Base-by-base conservation (phyloP, 2,329 filamentous ascomycete species). In the Albifimbria verrucaria region DNA sequence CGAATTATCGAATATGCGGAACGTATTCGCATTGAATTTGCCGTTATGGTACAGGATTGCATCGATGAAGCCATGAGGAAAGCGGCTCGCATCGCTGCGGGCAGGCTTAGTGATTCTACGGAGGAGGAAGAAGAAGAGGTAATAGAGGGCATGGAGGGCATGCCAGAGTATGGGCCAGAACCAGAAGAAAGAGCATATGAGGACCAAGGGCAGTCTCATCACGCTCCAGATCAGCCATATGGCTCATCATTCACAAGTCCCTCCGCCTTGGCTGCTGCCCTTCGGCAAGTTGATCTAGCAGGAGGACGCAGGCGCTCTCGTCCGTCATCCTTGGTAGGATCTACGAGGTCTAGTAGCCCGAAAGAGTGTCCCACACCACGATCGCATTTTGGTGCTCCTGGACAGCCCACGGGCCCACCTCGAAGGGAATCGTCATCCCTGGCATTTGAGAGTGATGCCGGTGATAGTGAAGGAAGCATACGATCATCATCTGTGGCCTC, bases 1-100 rank as follows among this genome's bases (percentile, higher is more conserved):
- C 87, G 88, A 62, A 96, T 97, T 49, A 86, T 99, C 26, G 94
- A 99, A 68, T 99, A 99, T 67, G 87, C 92, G 0, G 94, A 99
- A 72, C 87, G 95, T 26, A 96, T 99, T 58, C 89, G 95, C 4
- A 82, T 97, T 46, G 94, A 99, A 65, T 96, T 97, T 64, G 89
- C 93, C 24, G 83, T 95, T 23, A 79, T 97, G 53, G 93, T 99
- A 2, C 91, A 97, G 65, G 91, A 97, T 62, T 99, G 94, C 67
- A 96, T 99, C 50, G 88, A 95, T 55, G 92, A 91, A 56, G 94
- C 94, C 9, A 82, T 97, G 72, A 84, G 83, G 59, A 97, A 97
- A 71, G 92, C 94, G 50, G 89, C 90, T 52, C 87, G 87, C 48
- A 93, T 97, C 60, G 91, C 91, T 45, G 86, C 90, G 43, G 93